phyloP scores from a whole-genome alignment of 2,329 filamentous ascomycete species.

The Exophiala bonariae region DNA sequence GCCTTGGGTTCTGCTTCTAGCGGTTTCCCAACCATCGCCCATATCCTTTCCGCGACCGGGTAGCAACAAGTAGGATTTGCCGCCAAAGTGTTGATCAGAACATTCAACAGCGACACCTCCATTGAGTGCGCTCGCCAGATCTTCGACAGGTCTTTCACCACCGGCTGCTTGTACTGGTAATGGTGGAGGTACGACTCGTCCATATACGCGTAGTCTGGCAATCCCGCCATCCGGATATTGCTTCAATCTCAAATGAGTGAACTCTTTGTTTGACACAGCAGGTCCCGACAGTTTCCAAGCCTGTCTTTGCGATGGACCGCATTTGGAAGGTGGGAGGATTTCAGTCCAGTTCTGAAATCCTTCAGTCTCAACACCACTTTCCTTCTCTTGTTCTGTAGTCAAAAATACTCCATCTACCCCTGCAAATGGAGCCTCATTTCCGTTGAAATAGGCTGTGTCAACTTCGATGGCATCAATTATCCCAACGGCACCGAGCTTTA shows the following conservation, averaged over 20 bases:
- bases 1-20: slow-evolving; percentile 38
- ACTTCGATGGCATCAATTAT: slow-evolving; percentile 44
- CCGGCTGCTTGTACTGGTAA: slow-evolving; percentile 17
- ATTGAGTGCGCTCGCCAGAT: slow-evolving; percentile 42
- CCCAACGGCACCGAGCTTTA: slow-evolving; percentile 45
- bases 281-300: slow-evolving; percentile 38
- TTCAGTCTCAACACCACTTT: slow-evolving; percentile 33
- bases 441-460: slow-evolving; percentile 45
- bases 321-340: slow-evolving; percentile 38
- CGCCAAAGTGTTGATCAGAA: slow-evolving; percentile 44
- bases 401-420: slow-evolving; percentile 38
- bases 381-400: slow-evolving; percentile 28
- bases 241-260: slow-evolving; percentile 44
- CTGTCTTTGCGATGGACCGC: slow-evolving; percentile 43
- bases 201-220: slow-evolving; percentile 43
- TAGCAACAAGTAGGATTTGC: slow-evolving; percentile 40
- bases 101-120: slow-evolving; percentile 41
- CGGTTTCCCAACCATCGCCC: slow-evolving; percentile 48
- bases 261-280: slow-evolving; percentile 31
- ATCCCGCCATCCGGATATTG: slow-evolving; percentile 50
- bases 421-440: slow-evolving; percentile 47
- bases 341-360: slow-evolving; percentile 39
- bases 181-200: slow-evolving; percentile 39
- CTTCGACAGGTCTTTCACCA: slow-evolving; percentile 32
- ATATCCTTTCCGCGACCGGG: slow-evolving; percentile 46